A percentile compares a stretch with the other conserved stretches of the same genome.
Conservation (phyloP, 2,329 filamentous ascomycete genomes). For the Reticulascus tulasneorum region DNA sequence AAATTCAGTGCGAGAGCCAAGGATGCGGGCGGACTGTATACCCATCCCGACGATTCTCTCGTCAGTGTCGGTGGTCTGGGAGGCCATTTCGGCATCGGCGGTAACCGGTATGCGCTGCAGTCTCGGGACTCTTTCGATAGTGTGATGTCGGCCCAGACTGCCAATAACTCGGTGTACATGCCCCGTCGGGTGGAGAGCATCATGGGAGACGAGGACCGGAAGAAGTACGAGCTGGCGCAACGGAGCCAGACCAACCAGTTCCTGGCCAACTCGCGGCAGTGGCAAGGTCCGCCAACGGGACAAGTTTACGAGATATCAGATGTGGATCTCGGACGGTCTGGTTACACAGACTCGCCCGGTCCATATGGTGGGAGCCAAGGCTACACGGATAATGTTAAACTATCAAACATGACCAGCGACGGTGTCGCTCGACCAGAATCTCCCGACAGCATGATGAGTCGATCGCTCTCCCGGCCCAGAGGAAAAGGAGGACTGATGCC, state of each 20-base stretch:
- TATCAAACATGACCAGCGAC: slow-evolving; percentile 20
- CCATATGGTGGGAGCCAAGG: slow-evolving; percentile 3
- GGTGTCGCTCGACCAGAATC: slow-evolving; percentile 2
- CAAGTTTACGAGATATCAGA: slow-evolving; percentile 48
- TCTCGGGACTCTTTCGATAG: slow-evolving; percentile 65
- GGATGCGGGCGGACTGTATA: slow-evolving; percentile 65
- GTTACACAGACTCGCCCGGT: slow-evolving; percentile 5
- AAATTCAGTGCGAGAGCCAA: slow-evolving; percentile 71
- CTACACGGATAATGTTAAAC: slow-evolving; percentile 12
- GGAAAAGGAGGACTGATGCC: slow-evolving; percentile 19
- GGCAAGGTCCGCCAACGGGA: slow-evolving; percentile 30
- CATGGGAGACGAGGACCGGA: slow-evolving; percentile 73
- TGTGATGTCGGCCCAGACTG: slow-evolving; percentile 53
- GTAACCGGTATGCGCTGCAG: slow-evolving; percentile 26
- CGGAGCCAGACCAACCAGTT: slow-evolving; percentile 37
- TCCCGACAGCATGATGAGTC: background rate
- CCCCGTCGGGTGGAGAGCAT: slow-evolving; percentile 69
- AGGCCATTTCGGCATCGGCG: no score
- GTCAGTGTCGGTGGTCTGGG: no score
- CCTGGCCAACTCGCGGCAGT: slow-evolving; percentile 15
- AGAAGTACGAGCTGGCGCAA: slow-evolving; percentile 69
- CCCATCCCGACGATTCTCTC: slow-evolving; percentile 59
- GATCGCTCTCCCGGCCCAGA: no score
- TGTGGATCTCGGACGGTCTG: slow-evolving; percentile 24
- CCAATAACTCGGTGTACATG: slow-evolving; percentile 57